These are phyloP conservation scores for Dianthus caryophyllus DNA, from an alignment of 148 eudicot species.

Conservation along the genomic window DNA sequence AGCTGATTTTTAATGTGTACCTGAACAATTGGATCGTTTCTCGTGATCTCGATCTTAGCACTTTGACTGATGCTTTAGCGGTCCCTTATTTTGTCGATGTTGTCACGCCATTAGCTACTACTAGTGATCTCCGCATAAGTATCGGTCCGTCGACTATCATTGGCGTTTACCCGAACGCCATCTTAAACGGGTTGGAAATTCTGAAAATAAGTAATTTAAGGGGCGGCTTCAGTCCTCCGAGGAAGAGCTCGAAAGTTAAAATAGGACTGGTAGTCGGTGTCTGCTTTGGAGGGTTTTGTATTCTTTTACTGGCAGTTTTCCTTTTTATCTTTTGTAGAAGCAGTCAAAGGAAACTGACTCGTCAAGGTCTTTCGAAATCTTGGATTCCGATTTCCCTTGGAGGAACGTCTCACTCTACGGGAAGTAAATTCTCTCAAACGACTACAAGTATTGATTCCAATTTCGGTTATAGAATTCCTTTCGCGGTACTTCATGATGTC, in stretches of 20 bases:
- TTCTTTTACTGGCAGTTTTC: conserved; percentile 32
- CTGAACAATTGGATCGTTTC: conserved; percentile 44
- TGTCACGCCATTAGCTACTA: conserved; percentile 37
- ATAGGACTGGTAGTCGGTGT: conserved; percentile 54
- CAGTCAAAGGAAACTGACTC: conserved; percentile 33
- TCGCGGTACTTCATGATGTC: conserved; percentile 60
- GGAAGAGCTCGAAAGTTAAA: conserved; percentile 35
- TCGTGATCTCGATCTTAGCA: conserved; percentile 47
- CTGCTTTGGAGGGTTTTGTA: conserved; percentile 42
- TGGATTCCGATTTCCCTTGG: conserved; percentile 73
- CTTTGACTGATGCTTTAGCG: conserved; percentile 33
- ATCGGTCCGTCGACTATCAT: conserved; percentile 54
- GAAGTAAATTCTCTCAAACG: conserved; percentile 62
- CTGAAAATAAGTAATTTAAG: conserved; percentile 70
- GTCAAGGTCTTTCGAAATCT: conserved; percentile 47
- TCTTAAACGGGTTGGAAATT: conserved; percentile 81
- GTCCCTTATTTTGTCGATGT: conserved; percentile 56
- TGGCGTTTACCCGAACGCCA: conserved; percentile 57
- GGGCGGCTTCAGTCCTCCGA: conserved; percentile 49
- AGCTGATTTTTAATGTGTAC: conserved; percentile 62
- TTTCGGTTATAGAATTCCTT: conserved; percentile 63
- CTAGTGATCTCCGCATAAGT: conserved; percentile 42
- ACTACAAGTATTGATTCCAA: conserved; percentile 46
- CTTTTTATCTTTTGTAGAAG: conserved; percentile 38
- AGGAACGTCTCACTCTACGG: conserved; percentile 54